Conservation (phyloP, 129 eudicot genomes). For the Lactuca sativa region DNA sequence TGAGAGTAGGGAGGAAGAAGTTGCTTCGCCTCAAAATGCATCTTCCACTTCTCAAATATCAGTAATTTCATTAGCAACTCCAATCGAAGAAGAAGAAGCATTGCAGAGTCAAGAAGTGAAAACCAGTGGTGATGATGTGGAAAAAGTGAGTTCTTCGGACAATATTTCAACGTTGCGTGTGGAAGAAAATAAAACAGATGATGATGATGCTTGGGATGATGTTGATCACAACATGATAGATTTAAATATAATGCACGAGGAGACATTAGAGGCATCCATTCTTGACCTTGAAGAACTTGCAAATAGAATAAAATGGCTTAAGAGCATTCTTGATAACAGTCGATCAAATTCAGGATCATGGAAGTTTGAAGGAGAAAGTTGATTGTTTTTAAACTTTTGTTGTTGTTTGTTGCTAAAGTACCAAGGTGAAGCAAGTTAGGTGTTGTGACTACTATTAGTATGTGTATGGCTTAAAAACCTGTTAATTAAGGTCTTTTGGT, state of each 20-base stretch:
- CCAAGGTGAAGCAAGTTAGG: not conserved
- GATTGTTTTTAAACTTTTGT: not conserved
- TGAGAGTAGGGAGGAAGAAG: constrained; percentile 2
- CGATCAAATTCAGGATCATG: constrained; percentile 1
- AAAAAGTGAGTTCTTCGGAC: constrained; percentile 12
- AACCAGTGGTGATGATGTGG: not conserved
- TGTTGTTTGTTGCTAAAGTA: not conserved
- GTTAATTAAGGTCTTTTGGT: not conserved
- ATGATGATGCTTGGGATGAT: not conserved
- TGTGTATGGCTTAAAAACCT: not conserved
- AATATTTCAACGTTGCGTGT: constrained; percentile 15
- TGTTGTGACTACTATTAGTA: not conserved
- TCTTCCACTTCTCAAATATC: constrained; percentile 23
- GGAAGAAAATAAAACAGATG: constrained; percentile 7
- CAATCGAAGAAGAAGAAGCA: constrained; percentile 4
- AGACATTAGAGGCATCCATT: constrained; percentile 46
- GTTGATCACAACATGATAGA: not conserved
- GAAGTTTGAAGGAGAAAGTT: not conserved
- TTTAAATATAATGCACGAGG: constrained; percentile 26
- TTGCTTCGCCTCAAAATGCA: not conserved
- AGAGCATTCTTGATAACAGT: constrained; percentile 30
- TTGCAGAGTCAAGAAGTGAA: constrained; percentile 10
- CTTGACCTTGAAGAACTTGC: constrained; percentile 67
- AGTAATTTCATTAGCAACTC: not conserved
- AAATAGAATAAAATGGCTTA: constrained; percentile 63